Evolutionary conservation across 257 asterid species (phyloP), one percentile per base, ranked within the genome.

Genomic region (Scutellaria galericulata): DNA sequence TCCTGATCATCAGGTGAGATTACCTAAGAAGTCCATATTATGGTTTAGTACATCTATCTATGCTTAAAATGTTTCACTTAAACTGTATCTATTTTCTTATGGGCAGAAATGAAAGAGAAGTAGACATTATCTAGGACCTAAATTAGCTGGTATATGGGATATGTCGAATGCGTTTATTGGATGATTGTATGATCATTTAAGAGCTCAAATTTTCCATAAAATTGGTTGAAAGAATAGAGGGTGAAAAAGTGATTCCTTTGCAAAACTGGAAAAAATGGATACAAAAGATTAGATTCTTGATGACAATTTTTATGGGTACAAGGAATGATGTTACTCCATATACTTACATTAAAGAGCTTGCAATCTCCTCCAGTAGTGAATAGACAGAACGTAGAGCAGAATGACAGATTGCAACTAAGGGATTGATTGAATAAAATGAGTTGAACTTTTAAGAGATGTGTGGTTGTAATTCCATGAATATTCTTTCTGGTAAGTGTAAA

Each of bases 1-100:
- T 66, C 97, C 99, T 22, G 97, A 91, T 73, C 97, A 94, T 74
- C 99, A 91, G 97, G 97, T 91, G 78, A 65, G 76, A 41, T 40
- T 58, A 22, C 27, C 11, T 42, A 7, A 40, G 37, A 37, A 52
- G 35, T 44, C 7, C 62, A n/a, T 52, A 14, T 53, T 62, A 22
- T 4, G 48, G 45, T 66, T 11, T 55, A 1, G 37, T 64, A 9
- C 59, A 55, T 12, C 64, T 60, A 1, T 67, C 66, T 47, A 27
- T 58, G 67, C n/a, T 67, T 57, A 39, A 11, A 24, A 22, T 24
- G 56, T 66, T 7, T 24, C 66, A 55, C 46, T 55, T 57, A 52
- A 37, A 45, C 11, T 42, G 47, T 22, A 9, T 68, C 48, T 65
- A 37, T 35, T 27, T 68, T 44, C 7, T n/a, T 7, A 56, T 31